These are phyloP conservation scores for Fusarium abutilonis DNA, from an alignment of 2,329 filamentous ascomycete species.

Conservation along the genomic window DNA sequence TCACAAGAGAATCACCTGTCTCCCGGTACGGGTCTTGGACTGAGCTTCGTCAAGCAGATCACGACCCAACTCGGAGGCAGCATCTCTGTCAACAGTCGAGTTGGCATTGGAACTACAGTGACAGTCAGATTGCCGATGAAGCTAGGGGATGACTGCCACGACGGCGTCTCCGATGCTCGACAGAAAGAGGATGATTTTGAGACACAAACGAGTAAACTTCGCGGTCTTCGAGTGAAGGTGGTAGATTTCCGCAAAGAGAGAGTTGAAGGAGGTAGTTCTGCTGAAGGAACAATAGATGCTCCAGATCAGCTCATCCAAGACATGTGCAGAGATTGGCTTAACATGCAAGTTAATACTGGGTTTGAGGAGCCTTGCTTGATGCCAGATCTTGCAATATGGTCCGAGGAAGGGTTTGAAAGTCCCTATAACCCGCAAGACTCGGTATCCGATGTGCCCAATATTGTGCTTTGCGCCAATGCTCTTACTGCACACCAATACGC, in stretches of 20 bases:
- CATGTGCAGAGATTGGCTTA: constrained; percentile 23
- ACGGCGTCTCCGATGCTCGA: neutral
- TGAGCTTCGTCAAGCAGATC: constrained; percentile 71
- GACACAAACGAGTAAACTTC: constrained; percentile 44
- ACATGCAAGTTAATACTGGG: constrained; percentile 34
- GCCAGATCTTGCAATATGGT: constrained; percentile 46
- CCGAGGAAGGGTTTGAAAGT: constrained; percentile 20
- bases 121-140: constrained; percentile 48
- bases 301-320: constrained; percentile 18
- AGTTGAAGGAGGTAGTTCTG: neutral
- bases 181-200: constrained; percentile 45
- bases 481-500: constrained; percentile 46
- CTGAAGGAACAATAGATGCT: neutral
- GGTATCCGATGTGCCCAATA: constrained; percentile 33
- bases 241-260: constrained; percentile 6
- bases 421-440: neutral
- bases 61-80: constrained; percentile 66
- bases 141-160: neutral
- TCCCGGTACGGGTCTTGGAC: constrained; percentile 70
- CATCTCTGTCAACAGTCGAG: constrained; percentile 64
- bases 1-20: constrained; percentile 69
- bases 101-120: constrained; percentile 52
- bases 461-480: constrained; percentile 50
- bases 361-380: constrained; percentile 8
- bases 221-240: constrained; percentile 44